Evolutionary conservation across 2,329 filamentous ascomycete species (phyloP), one percentile per base, ranked within the genome.

Genomic region (Aspergillus fijiensis): DNA sequence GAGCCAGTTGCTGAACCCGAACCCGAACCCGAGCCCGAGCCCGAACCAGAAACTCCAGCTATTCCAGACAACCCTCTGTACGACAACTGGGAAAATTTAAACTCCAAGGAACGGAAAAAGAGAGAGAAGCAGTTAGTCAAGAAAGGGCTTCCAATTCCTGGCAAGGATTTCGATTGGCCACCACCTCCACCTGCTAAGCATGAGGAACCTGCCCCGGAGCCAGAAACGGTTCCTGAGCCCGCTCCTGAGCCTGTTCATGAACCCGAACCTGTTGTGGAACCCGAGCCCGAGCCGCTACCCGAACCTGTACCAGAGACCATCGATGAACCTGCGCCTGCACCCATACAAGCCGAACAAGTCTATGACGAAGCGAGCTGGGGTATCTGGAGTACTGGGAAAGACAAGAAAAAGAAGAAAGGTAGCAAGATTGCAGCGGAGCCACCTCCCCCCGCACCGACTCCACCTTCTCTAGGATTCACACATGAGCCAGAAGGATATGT

Each of bases 351-450:
- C 0, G 71, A 75, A 65, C 64, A 49, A 6, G 48, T 47, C 19
- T 55, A 52, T 7, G 68, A 70, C 16, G 70, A 70, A 9, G 67
- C 70, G 23, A 52, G 63, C 4, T 76, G 73, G 74, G 71, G 67
- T 21, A 67, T 74, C 35, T 79, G 75, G 76, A 74, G 66, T 2
- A 49, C 68, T 7, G 66, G 70, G 4, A 80, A 79, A 49, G 74
- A 76, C 25, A 85, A 84, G 67, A 84, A 82, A 65, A 75, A 76
- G 65, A 72, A 72, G 1, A 82, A 80, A 64, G 85, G 81, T 68
- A 74, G 69, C 57, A 82, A 76, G 63, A 70, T 73, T 53, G 63
- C 76, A 51, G 70, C 74, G 56, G 77, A 78, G 33, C 77, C 78
- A 54, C 80, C 80, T 33, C 80, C 80, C 39, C 79, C 79, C 19